A percentile compares a stretch with the other conserved stretches of the same genome.
Conservation (phyloP, 2,329 filamentous ascomycete species). For the Penicillium capsulatum region DNA sequence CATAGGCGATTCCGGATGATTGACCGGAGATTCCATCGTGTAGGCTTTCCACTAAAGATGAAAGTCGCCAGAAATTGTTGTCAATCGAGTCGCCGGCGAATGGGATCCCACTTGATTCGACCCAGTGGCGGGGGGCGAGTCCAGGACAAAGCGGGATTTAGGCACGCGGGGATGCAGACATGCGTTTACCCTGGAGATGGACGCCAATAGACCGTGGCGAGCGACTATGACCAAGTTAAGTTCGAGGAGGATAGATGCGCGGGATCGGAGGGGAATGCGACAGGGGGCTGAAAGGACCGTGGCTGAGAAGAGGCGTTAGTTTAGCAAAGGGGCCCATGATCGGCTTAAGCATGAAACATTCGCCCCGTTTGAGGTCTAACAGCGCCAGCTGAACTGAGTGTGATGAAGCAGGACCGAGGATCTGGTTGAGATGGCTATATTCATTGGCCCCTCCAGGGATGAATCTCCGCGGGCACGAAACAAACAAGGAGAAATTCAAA, state of each 20-base stretch:
- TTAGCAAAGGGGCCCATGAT: constrained; percentile 6
- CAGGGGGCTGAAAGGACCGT: constrained; percentile 18
- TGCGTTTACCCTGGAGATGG: constrained; percentile 3
- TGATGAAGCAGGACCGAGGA: constrained; percentile 6
- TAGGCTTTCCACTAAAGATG: background rate
- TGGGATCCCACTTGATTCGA: background rate
- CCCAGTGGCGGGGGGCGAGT: background rate
- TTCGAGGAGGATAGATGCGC: constrained; percentile 8
- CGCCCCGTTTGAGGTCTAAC: constrained; percentile 2
- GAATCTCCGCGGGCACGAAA: too few species aligned
- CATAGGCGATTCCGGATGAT: constrained; percentile 58
- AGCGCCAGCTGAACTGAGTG: constrained; percentile 5
- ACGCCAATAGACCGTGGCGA: background rate
- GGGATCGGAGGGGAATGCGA: constrained; percentile 18
- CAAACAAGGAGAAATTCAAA: background rate
- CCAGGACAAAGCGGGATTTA: background rate
- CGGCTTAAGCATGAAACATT: constrained; percentile 18
- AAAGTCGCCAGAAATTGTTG: background rate
- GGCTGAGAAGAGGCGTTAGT: constrained; percentile 20
- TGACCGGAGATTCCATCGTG: constrained; percentile 53
- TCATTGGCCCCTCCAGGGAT: too few species aligned
- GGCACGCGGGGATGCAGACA: constrained; percentile 12
- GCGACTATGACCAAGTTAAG: background rate
- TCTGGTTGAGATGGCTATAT: constrained; percentile 5
- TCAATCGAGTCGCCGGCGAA: background rate